Base-by-base conservation (phyloP, 805 yeast genomes). In the Hanseniaspora valbyensis region DNA sequence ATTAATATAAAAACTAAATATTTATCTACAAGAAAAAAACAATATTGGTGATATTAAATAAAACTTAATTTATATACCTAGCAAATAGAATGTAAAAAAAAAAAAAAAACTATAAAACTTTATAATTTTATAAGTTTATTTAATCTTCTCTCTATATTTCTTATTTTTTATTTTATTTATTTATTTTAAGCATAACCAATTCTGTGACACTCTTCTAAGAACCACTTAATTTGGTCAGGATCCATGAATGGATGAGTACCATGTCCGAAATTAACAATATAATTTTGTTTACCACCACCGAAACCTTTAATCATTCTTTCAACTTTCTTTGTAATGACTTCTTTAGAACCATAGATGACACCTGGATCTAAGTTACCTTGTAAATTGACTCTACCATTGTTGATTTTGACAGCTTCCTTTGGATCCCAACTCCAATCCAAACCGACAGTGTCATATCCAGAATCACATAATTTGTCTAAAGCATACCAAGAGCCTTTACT, bases 401-500 rank as follows among this genome's bases (percentile, higher is more conserved):
- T 80, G 13, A 81, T 73, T 60, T 77, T 74, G 24, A 83, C 86
- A 2, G 97, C 96, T 54, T 84, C 86, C 38, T 71, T 77, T 13
- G 97, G 97, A 57, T 76, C 81, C 69, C 80, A 81, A 34, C 79
- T 69, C 96, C 97, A 92, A 66, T 92, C 98, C 52, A 92, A 74
- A 2, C 96, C 88, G n/a, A 92, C 87, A 16, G 78, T 78, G 60
- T 88, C 80, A 66, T 86, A 92, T 12, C 89, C 92, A 6, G 84
- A 69, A 42, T 77, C 79, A 61, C 95, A 83, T 53, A 92, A 71
- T 50, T 81, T 83, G 57, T 90, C 89, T 46, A 92, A 70, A 4
- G 97, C 96, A 59, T 87, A 90, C 96, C 96, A 90, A 0, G 98
- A 92, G 39, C 95, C 95, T 69, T 89, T 92, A 26, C 96, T 88